Evolutionary conservation across 257 asterid species (phyloP).

Genomic region (Catharanthus roseus): DNA sequence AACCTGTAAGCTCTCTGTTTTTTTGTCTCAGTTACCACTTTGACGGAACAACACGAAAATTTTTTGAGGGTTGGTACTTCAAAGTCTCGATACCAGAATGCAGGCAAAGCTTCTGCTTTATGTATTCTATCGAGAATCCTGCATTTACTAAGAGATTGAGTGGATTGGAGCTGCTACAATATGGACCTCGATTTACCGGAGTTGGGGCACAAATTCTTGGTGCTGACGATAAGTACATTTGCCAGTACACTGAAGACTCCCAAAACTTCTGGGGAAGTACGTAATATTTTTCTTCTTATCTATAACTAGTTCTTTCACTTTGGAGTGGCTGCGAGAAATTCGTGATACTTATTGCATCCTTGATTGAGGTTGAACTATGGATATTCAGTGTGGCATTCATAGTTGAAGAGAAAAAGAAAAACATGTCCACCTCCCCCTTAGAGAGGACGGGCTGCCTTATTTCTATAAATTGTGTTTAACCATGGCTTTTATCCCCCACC

Average conservation of each 20-base stretch:
- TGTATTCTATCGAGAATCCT: constrained; percentile 90
- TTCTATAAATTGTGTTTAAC: not conserved
- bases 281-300: constrained; percentile 12
- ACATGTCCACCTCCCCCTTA: not conserved
- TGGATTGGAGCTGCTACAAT: constrained; percentile 50
- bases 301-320: not conserved
- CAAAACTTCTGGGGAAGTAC: constrained; percentile 88
- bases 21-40: constrained; percentile 65
- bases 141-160: constrained; percentile 59
- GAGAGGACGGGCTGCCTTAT: not conserved
- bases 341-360: not conserved
- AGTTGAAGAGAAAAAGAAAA: not conserved
- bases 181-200: constrained; percentile 82
- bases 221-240: constrained; percentile 89
- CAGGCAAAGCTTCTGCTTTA: constrained; percentile 96
- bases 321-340: not conserved
- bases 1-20: constrained; percentile 3
- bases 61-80: constrained; percentile 98
- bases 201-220: constrained; percentile 98
- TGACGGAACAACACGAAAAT: constrained; percentile 77
- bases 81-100: constrained; percentile 93
- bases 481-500: not conserved
- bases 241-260: constrained; percentile 73
- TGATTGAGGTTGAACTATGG: not conserved
- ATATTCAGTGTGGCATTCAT: not conserved